phyloP scores from a whole-genome alignment of 73 alveolate genomes.

The Paramecium caudatum region DNA sequence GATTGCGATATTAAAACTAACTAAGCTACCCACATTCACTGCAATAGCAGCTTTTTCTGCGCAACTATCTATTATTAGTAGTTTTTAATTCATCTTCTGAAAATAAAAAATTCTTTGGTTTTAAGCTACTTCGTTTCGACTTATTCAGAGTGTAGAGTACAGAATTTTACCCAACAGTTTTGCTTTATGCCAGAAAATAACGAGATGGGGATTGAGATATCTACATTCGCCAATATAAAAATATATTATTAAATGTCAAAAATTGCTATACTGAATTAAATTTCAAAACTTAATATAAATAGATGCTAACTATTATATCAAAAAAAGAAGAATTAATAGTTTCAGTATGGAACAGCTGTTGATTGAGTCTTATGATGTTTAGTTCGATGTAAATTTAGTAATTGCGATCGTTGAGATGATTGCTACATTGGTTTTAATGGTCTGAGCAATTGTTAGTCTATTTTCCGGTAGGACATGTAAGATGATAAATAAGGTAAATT shows the following conservation, averaged over 20 bases:
- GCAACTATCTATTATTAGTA: background rate
- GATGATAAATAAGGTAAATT: conserved; percentile 39
- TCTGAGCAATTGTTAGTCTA: conserved; percentile 2
- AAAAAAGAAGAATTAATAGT: conserved; percentile 51
- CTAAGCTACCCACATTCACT: conserved; percentile 22
- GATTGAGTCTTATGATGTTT: conserved; percentile 25
- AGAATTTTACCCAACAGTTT: too few species aligned
- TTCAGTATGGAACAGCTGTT: conserved; percentile 33
- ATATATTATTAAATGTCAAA: background rate
- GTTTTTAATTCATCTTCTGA: background rate
- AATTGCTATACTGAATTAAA: conserved; percentile 16
- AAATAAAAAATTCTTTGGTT: background rate
- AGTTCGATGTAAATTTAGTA: background rate
- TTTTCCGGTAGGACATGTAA: background rate
- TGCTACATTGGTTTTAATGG: background rate
- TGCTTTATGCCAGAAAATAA: too few species aligned
- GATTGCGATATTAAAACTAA: background rate
- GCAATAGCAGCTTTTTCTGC: conserved; percentile 14
- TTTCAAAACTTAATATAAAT: background rate
- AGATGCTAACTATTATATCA: conserved; percentile 42
- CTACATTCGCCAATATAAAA: background rate
- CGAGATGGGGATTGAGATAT: too few species aligned
- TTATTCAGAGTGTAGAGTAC: background rate
- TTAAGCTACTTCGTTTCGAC: background rate
- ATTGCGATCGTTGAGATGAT: background rate